Base-by-base conservation (phyloP, 768 basidiomycete genomes). In the Lentinula lateritia region DNA sequence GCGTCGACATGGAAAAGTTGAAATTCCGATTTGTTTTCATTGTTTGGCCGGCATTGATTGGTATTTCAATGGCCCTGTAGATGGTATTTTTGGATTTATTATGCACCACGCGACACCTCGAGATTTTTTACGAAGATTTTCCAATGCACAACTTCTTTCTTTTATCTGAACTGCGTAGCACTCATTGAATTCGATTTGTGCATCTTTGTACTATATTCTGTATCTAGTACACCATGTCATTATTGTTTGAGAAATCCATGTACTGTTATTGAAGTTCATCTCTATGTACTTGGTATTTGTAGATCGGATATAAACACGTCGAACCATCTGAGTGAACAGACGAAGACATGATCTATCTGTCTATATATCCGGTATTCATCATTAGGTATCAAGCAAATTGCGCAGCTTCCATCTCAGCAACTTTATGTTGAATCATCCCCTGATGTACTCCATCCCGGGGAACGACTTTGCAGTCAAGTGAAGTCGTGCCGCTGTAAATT, bases 31-130 rank as follows among this genome's bases (percentile, higher is more conserved):
- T 83, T 52, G 74, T 82, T 62, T 83, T 82, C 60, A 73, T 85
- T 62, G 69, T 82, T 23, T 85, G 84, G 81, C 83, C 84, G 38
- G 76, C 81, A 6, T 67, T 86, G 56, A 73, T 86, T 58, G 86
- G 84, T 2, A 70, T 85, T 50, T 77, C 80, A 39, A 78, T 87
- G 79, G 82, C 83, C 5, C 66, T 84, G 52, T 85, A 56, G 15
- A 54, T 13, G 38, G 38, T 9, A 39, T 39, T 1, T 6, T 9
- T 39, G 38, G 13, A 6, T 39, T 13, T 9, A 9, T 39, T 5
- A 8, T 8, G 38, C 38, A 13, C 53, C 10, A 12, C 10, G 53
- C 32, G 16, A 39, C 35, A 18, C 28, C 28, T 28, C 28, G 28
- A 28, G 28, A 28, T 28, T 28, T 28, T 28, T 28, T 28, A 3